Conservation (phyloP, 768 basidiomycete genomes). For the Psilocybe azurescens region DNA sequence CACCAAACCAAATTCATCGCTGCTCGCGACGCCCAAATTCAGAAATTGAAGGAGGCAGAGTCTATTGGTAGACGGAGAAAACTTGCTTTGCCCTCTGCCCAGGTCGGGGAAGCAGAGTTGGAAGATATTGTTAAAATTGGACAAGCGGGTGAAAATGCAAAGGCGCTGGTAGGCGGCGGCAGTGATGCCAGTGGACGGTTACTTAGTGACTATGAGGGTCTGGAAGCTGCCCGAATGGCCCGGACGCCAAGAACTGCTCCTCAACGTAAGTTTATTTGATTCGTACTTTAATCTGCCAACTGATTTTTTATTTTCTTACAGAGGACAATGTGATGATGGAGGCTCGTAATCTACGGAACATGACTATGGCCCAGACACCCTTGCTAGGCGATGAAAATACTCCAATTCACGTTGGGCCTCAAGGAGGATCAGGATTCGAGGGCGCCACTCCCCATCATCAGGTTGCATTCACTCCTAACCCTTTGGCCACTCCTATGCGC, state of each 20-base stretch:
- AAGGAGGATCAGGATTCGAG: slow-evolving; percentile 92
- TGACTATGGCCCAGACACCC: slow-evolving; percentile 92
- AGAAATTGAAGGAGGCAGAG: slow-evolving; percentile 97
- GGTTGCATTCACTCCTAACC: slow-evolving; percentile 94
- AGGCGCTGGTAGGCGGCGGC: slow-evolving; percentile 81
- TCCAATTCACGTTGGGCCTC: slow-evolving; percentile 75
- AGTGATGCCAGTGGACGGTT: slow-evolving; percentile 86
- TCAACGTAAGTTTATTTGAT: slow-evolving; percentile 67
- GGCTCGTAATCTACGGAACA: slow-evolving; percentile 93
- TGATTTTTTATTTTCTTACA: slow-evolving; percentile 34
- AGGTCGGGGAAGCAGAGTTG: slow-evolving; percentile 92
- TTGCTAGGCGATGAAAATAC: slow-evolving; percentile 98
- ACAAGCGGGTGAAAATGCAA: slow-evolving; percentile 87
- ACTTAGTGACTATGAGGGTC: slow-evolving; percentile 89
- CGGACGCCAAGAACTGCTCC: slow-evolving; percentile 94
- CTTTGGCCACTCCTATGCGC: slow-evolving; percentile 84
- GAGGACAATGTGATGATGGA: slow-evolving; percentile 96
- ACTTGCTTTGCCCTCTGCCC: slow-evolving; percentile 83
- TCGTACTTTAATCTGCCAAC: background rate
- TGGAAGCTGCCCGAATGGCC: slow-evolving; percentile 89
- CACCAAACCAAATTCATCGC: slow-evolving; percentile 95
- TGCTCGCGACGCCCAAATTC: slow-evolving; percentile 97
- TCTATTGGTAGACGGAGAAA: slow-evolving; percentile 89
- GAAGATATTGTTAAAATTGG: slow-evolving; percentile 99
- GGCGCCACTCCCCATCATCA: slow-evolving; percentile 93